Percentiles rank a stretch among this genome's conserved stretches.
phyloP scores from a whole-genome alignment of 2,329 filamentous ascomycete genomes.

The Pyricularia grisea region DNA sequence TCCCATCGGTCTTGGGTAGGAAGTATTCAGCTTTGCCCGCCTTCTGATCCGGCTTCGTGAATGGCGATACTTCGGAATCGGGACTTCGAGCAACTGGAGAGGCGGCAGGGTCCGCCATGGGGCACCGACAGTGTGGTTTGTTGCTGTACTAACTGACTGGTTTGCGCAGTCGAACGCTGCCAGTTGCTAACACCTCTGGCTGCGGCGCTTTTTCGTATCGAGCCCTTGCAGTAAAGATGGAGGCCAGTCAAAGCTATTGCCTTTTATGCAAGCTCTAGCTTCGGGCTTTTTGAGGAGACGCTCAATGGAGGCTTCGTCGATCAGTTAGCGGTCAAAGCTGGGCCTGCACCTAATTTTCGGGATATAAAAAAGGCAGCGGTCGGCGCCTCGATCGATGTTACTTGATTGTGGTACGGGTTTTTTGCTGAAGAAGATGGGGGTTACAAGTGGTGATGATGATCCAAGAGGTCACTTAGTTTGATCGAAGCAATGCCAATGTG shows the following conservation, averaged over 20 bases:
- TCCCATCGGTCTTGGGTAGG: constrained; percentile 6
- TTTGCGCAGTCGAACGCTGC: not conserved
- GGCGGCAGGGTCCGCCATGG: constrained; percentile 11
- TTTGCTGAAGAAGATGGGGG: not conserved
- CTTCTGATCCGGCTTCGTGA: constrained; percentile 19
- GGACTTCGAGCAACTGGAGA: constrained; percentile 19
- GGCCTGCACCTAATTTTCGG: not conserved
- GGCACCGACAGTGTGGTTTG: constrained; percentile 8
- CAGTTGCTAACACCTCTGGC: not conserved
- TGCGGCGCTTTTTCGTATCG: not conserved
- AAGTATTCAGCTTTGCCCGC: constrained; percentile 16
- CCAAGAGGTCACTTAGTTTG: not conserved
- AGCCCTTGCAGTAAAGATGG: not conserved
- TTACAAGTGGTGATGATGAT: not conserved
- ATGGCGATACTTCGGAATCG: constrained; percentile 34
- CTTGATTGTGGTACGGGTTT: not conserved
- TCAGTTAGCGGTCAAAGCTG: not conserved
- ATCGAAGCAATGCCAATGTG: not conserved
- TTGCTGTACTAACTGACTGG: not conserved
- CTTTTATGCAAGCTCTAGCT: not conserved
- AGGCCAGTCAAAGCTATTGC: not conserved
- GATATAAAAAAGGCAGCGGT: not conserved
- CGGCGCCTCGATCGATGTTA: not conserved
- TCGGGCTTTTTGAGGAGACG: not conserved
- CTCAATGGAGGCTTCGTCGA: not conserved